These are phyloP conservation scores for Blastomyces gilchristii DNA, from an alignment of 2,329 filamentous ascomycete species.

Conservation along the genomic window DNA sequence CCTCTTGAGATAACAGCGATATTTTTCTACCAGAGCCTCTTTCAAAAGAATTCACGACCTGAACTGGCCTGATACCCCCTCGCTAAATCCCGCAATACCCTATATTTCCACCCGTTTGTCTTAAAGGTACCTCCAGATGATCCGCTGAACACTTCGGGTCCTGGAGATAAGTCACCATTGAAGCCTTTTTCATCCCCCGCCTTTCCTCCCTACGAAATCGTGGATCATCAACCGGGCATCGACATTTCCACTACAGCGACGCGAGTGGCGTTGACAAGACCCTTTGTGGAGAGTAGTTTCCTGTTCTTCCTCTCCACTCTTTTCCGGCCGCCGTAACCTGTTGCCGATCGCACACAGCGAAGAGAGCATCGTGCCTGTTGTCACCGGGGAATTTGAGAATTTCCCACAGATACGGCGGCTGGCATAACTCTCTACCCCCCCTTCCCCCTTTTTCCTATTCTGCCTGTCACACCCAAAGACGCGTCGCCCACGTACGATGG, in stretches of 20 bases:
- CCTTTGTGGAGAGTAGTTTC: conserved; percentile 16
- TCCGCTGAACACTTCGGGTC: conserved; percentile 11
- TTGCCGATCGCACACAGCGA: background rate
- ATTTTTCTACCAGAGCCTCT: background rate
- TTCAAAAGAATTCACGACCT: no score
- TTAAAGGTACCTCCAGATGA: background rate
- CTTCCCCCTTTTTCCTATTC: background rate
- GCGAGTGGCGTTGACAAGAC: conserved; percentile 12
- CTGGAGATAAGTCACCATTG: conserved; percentile 14
- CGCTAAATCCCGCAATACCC: background rate
- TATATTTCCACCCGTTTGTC: background rate
- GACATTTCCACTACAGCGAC: conserved; percentile 12
- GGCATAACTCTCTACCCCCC: background rate
- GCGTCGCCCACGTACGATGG: conserved; percentile 32
- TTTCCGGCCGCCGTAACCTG: conserved; percentile 16
- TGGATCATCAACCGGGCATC: conserved; percentile 12
- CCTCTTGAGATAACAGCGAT: background rate
- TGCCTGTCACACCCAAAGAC: background rate
- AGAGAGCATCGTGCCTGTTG: background rate
- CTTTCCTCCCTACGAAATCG: conserved; percentile 12
- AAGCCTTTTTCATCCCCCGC: conserved; percentile 7
- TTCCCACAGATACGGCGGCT: background rate
- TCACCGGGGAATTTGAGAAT: background rate
- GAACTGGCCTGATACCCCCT: background rate
- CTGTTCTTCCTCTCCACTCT: conserved; percentile 17